These are phyloP conservation scores for Lentinula novae-zelandiae DNA, from an alignment of 1,284 basidiomycete genomes.

Conservation along the genomic window DNA sequence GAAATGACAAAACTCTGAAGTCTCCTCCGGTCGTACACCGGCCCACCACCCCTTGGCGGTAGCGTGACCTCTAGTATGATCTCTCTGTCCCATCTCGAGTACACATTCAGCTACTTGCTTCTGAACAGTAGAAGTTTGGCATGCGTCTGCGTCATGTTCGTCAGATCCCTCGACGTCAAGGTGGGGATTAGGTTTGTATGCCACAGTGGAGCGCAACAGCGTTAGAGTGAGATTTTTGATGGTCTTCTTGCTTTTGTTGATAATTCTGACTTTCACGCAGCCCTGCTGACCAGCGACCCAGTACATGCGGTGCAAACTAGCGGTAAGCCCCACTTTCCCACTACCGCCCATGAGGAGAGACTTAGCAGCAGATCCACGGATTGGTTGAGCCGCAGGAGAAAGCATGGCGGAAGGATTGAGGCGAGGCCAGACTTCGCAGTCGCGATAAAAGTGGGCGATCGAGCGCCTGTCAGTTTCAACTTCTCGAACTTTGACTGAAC, in stretches of 20 bases:
- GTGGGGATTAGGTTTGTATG: conserved; percentile 57
- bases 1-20: conserved; percentile 57
- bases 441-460: conserved; percentile 91
- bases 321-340: conserved; percentile 72
- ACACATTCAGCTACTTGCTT: conserved; percentile 66
- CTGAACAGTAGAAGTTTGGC: conserved; percentile 55
- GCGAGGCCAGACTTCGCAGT: conserved; percentile 81
- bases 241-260: conserved; percentile 73
- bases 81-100: conserved; percentile 63
- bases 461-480: conserved; percentile 58
- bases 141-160: conserved; percentile 46
- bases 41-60: conserved; percentile 89
- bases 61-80: conserved; percentile 59
- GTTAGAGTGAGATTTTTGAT: conserved; percentile 68
- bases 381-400: conserved; percentile 56
- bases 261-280: conserved; percentile 67
- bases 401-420: conserved; percentile 67
- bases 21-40: conserved; percentile 66
- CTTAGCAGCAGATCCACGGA: conserved; percentile 59
- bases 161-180: conserved; percentile 32
- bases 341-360: conserved; percentile 60
- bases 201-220: conserved; percentile 70
- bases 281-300: conserved; percentile 90
- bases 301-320: conserved; percentile 67
- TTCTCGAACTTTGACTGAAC: conserved; percentile 82